Percentiles rank a stretch among this genome's conserved stretches.
phyloP scores from a whole-genome alignment of 495 filamentous ascomycete genomes.

The Aspergillus ostianus region DNA sequence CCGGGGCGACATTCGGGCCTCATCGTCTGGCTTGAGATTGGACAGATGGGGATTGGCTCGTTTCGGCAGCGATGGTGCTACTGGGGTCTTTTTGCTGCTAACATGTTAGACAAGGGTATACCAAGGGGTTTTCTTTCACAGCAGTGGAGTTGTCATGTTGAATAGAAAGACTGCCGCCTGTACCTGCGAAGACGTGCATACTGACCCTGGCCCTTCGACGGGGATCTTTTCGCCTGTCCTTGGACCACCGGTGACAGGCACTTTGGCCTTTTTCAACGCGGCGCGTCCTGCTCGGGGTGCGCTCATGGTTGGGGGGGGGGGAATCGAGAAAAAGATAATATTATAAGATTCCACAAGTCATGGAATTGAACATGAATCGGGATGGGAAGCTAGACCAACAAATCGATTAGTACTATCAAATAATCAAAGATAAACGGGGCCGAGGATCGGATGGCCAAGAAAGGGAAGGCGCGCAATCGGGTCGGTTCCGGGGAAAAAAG shows the following conservation, averaged over 20 bases:
- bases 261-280: conserved; percentile 22
- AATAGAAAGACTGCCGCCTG: background rate
- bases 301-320: conserved; percentile 15
- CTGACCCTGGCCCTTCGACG: conserved; percentile 8
- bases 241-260: conserved; percentile 11
- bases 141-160: background rate
- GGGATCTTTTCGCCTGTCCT: conserved; percentile 9
- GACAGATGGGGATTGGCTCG: conserved; percentile 23
- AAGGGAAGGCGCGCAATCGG: background rate
- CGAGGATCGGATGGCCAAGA: background rate
- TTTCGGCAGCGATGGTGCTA: conserved; percentile 16
- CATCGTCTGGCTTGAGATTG: conserved; percentile 16
- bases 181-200: background rate
- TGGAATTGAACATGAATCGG: background rate
- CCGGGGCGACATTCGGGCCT: conserved; percentile 31
- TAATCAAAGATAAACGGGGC: background rate
- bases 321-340: background rate
- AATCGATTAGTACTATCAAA: too few species aligned
- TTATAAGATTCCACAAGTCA: conserved; percentile 2
- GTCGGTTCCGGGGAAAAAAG: background rate
- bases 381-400: too few species aligned
- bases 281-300: conserved; percentile 21
- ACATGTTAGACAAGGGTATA: background rate
- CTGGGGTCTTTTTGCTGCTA: conserved; percentile 6
- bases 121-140: background rate